These are phyloP conservation scores for Neurospora hispaniola DNA, from an alignment of 495 filamentous ascomycete species.

Conservation along the genomic window DNA sequence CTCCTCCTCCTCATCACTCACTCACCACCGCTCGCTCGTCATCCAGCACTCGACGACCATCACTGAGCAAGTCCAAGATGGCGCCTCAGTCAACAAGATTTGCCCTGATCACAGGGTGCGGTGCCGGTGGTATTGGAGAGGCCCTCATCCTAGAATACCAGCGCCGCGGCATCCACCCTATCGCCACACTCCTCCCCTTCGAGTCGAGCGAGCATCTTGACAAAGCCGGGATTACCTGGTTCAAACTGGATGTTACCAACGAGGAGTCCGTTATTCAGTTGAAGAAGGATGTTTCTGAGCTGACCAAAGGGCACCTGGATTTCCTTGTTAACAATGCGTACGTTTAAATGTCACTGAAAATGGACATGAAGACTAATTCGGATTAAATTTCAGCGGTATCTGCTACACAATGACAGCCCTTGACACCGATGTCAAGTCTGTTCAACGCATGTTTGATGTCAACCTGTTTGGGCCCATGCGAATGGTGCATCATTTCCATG, in stretches of 20 bases:
- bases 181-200: background rate
- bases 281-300: background rate
- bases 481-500: background rate
- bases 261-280: background rate
- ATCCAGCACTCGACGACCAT: background rate
- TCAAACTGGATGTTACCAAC: background rate
- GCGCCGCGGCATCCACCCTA: background rate
- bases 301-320: background rate
- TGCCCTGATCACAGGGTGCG: background rate
- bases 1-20: background rate
- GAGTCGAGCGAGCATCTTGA: background rate
- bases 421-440: background rate
- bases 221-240: background rate
- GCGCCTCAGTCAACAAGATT: background rate
- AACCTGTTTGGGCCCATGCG: background rate
- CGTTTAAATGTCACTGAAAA: background rate
- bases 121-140: background rate
- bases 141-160: background rate
- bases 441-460: background rate
- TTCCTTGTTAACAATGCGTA: background rate
- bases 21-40: background rate
- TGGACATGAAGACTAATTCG: background rate
- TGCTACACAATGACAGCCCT: background rate
- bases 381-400: background rate
- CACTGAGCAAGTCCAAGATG: background rate